Conservation (phyloP, 2,329 filamentous ascomycete species). For the Fonsecaea nubica region DNA sequence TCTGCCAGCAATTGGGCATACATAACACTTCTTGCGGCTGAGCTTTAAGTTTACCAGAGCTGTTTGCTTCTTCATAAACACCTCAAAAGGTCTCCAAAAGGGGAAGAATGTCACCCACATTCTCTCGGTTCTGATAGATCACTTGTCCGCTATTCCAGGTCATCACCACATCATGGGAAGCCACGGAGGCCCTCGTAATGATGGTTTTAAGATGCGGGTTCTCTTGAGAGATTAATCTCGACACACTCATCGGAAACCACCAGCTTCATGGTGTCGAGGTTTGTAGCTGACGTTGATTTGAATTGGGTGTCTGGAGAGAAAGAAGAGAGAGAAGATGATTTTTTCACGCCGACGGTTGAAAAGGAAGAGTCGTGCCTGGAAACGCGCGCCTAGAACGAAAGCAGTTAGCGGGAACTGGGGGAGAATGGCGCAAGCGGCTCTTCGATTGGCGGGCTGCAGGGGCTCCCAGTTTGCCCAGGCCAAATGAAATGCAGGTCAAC, state of each 20-base stretch:
- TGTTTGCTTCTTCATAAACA: conserved; percentile 31
- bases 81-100: conserved; percentile 8
- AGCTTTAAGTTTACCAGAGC: conserved; percentile 61
- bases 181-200: conserved; percentile 70
- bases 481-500: not conserved
- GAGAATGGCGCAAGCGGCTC: conserved; percentile 20
- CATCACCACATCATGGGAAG: conserved; percentile 71
- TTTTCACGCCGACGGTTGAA: conserved; percentile 1
- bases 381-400: conserved; percentile 11
- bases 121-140: conserved; percentile 30
- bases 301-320: conserved; percentile 69
- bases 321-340: conserved; percentile 48
- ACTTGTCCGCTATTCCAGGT: conserved; percentile 70
- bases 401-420: conserved; percentile 19
- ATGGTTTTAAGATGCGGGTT: conserved; percentile 80
- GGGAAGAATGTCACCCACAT: conserved; percentile 27
- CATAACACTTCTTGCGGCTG: conserved; percentile 52
- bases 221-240: conserved; percentile 62
- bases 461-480: conserved; percentile 1
- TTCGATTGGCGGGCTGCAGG: conserved; percentile 19
- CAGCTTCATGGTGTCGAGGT: conserved; percentile 62
- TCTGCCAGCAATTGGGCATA: conserved; percentile 54
- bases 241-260: conserved; percentile 73
- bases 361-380: conserved; percentile 14
- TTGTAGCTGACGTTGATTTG: conserved; percentile 74